Evolutionary conservation across 768 basidiomycete species (phyloP).

Genomic region (Daedalea quercina): DNA sequence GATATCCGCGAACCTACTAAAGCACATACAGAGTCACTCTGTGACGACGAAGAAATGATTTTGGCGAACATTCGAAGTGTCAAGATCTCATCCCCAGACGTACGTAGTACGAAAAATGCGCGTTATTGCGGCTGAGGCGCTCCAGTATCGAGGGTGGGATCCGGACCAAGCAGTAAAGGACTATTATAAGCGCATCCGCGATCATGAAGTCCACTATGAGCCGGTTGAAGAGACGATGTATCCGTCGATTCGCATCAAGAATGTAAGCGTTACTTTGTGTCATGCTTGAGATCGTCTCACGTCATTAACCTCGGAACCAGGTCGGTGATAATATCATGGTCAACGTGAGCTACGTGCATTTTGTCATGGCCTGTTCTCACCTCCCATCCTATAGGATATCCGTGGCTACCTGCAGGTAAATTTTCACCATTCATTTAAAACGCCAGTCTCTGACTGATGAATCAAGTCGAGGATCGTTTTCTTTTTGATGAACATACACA

Average conservation of each 20-base stretch:
- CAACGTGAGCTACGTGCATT: constrained; percentile 49
- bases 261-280: constrained; percentile 41
- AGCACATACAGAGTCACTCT: constrained; percentile 64
- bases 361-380: constrained; percentile 1
- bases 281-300: constrained; percentile 2
- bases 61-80: constrained; percentile 92
- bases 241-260: constrained; percentile 92
- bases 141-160: constrained; percentile 90
- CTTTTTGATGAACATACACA: constrained; percentile 99
- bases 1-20: constrained; percentile 2
- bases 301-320: constrained; percentile 29
- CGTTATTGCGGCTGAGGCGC: neutral
- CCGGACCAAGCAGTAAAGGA: constrained; percentile 89
- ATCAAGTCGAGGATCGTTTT: constrained; percentile 87
- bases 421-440: constrained; percentile 7
- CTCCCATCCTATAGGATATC: constrained; percentile 48
- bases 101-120: constrained; percentile 31
- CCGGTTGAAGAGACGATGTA: constrained; percentile 86
- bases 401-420: constrained; percentile 83
- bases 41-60: constrained; percentile 89
- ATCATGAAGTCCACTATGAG: constrained; percentile 86
- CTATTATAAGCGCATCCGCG: constrained; percentile 83
- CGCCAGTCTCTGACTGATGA: neutral
- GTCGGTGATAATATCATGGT: constrained; percentile 96
- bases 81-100: constrained; percentile 98